phyloP scores from a whole-genome alignment of 176 grass and related monocot species.

The Eremochloa ophiuroides region DNA sequence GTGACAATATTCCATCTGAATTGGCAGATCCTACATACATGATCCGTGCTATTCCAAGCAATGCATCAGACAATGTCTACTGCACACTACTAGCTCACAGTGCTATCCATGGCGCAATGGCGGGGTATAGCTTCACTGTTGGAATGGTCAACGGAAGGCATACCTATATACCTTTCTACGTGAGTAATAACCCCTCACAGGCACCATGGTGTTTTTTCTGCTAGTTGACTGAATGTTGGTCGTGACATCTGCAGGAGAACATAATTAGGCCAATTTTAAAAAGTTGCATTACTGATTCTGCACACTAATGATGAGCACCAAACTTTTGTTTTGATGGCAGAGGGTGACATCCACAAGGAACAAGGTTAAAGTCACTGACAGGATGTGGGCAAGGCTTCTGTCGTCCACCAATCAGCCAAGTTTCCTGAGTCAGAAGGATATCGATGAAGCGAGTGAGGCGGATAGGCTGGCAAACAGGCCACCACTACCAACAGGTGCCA shows the following conservation, averaged over 20 bases:
- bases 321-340: constrained; percentile 30
- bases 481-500: neutral
- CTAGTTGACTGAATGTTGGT: neutral
- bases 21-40: constrained; percentile 95
- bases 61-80: constrained; percentile 96
- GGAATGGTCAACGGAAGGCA: constrained; percentile 85
- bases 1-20: constrained; percentile 22
- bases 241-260: neutral
- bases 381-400: constrained; percentile 78
- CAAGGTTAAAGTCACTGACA: constrained; percentile 62
- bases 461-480: constrained; percentile 46
- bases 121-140: constrained; percentile 88
- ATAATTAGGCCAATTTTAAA: neutral
- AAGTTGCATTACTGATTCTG: neutral
- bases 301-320: neutral
- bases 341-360: constrained; percentile 74
- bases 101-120: constrained; percentile 94
- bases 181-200: constrained; percentile 44
- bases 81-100: constrained; percentile 88
- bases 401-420: constrained; percentile 85
- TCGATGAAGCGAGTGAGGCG: constrained; percentile 40
- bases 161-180: constrained; percentile 87
- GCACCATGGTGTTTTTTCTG: neutral
- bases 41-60: constrained; percentile 94
- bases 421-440: constrained; percentile 57